These are phyloP conservation scores for Cardamine resedifolia DNA, from an alignment of 345 rosid genomes.

Conservation along the genomic window DNA sequence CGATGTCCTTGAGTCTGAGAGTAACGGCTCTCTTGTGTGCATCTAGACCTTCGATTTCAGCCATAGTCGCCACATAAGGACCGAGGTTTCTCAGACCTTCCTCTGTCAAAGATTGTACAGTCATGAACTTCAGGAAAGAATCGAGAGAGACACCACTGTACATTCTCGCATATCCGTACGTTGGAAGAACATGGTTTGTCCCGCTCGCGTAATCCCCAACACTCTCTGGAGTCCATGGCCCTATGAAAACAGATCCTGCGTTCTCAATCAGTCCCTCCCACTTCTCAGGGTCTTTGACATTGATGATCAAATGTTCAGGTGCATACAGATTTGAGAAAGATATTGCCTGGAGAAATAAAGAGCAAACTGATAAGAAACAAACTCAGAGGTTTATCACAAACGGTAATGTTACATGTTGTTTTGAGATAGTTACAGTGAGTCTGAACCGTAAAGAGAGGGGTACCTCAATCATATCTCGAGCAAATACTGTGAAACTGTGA, in stretches of 20 bases:
- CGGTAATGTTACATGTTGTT: neutral
- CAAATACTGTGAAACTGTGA: conserved; percentile 82
- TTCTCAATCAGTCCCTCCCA: conserved; percentile 86
- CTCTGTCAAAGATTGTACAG: conserved; percentile 77
- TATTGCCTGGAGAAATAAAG: conserved; percentile 50
- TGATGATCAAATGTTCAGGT: conserved; percentile 88
- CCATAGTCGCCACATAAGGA: conserved; percentile 82
- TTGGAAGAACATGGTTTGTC: conserved; percentile 88
- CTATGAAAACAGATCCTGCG: conserved; percentile 91
- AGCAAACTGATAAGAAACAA: neutral
- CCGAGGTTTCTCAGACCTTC: conserved; percentile 86
- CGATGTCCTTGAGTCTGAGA: conserved; percentile 74
- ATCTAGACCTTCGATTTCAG: conserved; percentile 84
- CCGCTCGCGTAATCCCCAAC: conserved; percentile 98
- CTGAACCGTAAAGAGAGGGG: neutral
- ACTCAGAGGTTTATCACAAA: neutral
- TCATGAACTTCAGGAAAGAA: conserved; percentile 85
- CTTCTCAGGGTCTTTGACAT: conserved; percentile 85
- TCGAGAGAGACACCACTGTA: conserved; percentile 88
- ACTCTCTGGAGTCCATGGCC: conserved; percentile 95
- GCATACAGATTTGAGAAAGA: conserved; percentile 88
- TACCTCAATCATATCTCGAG: conserved; percentile 85
- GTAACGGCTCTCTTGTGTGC: conserved; percentile 94
- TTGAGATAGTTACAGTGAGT: conserved; percentile 8
- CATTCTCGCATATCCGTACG: conserved; percentile 92